Evolutionary conservation across 202 grass and related monocot species (phyloP).

Genomic region (Panicum hallii): DNA sequence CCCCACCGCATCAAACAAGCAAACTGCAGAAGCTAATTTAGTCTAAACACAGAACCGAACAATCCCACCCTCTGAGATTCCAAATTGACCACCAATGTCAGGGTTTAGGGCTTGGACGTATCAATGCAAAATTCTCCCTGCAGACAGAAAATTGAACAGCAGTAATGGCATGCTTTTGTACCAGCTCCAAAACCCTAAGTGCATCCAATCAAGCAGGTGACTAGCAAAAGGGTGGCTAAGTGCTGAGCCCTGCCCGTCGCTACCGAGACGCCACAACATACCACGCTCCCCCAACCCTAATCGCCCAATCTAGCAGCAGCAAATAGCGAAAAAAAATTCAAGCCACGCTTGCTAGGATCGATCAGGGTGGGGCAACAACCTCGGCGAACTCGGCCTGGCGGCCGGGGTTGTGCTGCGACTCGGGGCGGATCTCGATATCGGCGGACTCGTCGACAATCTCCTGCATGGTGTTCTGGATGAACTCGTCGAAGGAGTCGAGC

Average conservation of each 20-base stretch:
- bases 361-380: constrained; percentile 44
- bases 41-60: constrained; percentile 24
- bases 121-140: background rate
- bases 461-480: constrained; percentile 99
- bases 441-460: constrained; percentile 96
- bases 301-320: constrained; percentile 38
- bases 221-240: background rate
- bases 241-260: background rate
- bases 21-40: background rate
- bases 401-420: constrained; percentile 98
- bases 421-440: constrained; percentile 93
- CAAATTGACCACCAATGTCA: background rate
- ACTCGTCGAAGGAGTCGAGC: constrained; percentile 97
- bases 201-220: no score
- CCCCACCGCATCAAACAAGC: background rate
- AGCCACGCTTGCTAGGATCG: constrained; percentile 35
- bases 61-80: constrained; percentile 1
- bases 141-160: background rate
- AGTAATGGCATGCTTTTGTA: background rate
- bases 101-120: background rate
- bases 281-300: constrained; percentile 44
- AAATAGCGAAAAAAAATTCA: constrained; percentile 44
- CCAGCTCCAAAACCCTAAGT: constrained; percentile 34
- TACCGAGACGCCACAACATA: background rate
- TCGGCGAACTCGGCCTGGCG: constrained; percentile 95